These are phyloP conservation scores for Schizochytrium sp. DNA, from an alignment of 108 stramenopile species.

Conservation along the genomic window DNA sequence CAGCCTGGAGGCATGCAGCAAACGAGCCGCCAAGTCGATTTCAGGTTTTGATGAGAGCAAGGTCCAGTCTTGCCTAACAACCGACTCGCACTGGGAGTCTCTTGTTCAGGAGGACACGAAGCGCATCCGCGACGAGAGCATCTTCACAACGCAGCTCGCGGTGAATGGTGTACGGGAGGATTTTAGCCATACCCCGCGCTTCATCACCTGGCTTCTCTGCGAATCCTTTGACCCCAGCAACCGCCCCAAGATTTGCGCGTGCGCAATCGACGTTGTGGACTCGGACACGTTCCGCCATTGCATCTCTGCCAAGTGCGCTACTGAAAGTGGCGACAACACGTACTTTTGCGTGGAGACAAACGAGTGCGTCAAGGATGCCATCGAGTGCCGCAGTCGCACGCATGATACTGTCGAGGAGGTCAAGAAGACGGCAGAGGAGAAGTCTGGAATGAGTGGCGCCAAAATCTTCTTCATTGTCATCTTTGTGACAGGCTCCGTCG, in stretches of 20 bases:
- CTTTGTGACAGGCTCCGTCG: background rate
- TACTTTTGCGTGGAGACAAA: background rate
- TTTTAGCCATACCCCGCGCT: background rate
- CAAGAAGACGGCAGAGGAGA: background rate
- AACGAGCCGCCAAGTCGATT: background rate
- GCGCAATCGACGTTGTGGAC: background rate
- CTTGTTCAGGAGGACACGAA: background rate
- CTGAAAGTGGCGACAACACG: background rate
- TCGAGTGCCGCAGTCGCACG: background rate
- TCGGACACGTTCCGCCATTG: background rate
- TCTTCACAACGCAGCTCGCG: conserved; percentile 1
- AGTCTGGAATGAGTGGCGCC: background rate
- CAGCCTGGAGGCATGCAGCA: background rate
- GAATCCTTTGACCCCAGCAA: background rate
- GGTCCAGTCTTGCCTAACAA: background rate
- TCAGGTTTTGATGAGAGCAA: background rate
- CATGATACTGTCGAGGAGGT: background rate
- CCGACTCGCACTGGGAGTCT: background rate
- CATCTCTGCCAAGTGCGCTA: background rate
- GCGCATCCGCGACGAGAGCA: background rate
- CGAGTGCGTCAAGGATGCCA: background rate
- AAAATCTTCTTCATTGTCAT: background rate
- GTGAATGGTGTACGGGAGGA: background rate
- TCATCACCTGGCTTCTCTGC: background rate
- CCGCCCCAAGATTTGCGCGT: background rate